Evolutionary conservation across 139 green algal species (phyloP).

Genomic region (Chlamydomonas eustigma): DNA sequence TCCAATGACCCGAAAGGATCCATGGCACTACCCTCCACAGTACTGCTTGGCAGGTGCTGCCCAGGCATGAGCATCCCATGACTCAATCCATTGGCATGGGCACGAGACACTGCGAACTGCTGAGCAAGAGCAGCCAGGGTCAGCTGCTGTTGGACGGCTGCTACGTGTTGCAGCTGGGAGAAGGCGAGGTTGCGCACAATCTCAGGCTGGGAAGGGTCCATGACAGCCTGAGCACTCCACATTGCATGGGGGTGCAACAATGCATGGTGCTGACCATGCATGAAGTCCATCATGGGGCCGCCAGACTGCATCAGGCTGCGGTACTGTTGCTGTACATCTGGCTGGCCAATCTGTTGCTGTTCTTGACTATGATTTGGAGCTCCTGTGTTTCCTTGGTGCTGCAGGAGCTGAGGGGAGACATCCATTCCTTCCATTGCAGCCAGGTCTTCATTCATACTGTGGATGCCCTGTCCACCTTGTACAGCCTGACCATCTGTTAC

Average conservation of each 20-base stretch:
- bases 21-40: no score
- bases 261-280: not conserved
- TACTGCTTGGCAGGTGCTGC: no score
- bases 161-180: slow-evolving; percentile 31
- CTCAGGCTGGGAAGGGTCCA: slow-evolving; percentile 9
- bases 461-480: no score
- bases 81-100: not conserved
- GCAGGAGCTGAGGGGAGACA: no score
- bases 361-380: not conserved
- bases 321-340: not conserved
- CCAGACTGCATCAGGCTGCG: not conserved
- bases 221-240: not conserved
- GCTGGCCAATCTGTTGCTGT: not conserved
- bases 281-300: not conserved
- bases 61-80: not conserved
- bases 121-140: slow-evolving; percentile 21
- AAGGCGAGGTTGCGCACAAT: slow-evolving; percentile 21
- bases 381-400: no score
- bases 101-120: slow-evolving; percentile 9
- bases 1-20: no score
- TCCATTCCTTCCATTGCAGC: no score
- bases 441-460: no score
- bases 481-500: no score
- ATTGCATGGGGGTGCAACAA: slow-evolving; percentile 1
- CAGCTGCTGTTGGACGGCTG: slow-evolving; percentile 31